These are phyloP conservation scores for Cinchona pubescens DNA, from an alignment of 257 asterid species.

Conservation along the genomic window DNA sequence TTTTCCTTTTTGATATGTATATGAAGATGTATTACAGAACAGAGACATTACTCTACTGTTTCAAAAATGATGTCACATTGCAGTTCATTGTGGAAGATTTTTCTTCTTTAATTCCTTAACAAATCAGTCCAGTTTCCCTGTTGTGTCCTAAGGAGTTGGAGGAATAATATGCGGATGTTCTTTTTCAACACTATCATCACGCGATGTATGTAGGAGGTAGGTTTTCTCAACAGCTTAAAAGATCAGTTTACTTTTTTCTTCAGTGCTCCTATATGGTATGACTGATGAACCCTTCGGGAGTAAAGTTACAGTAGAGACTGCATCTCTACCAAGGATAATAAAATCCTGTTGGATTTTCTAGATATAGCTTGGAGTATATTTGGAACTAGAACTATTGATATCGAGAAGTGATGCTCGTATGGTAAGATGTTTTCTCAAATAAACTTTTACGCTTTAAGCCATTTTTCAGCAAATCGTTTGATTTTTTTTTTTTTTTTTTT, in stretches of 20 bases:
- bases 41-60: not conserved
- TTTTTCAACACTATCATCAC: not conserved
- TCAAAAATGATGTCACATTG: not conserved
- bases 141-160: not conserved
- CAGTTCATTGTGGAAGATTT: not conserved
- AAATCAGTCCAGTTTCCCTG: not conserved
- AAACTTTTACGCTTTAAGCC: too few species aligned
- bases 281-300: too few species aligned
- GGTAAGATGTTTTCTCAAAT: too few species aligned
- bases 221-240: not conserved
- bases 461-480: too few species aligned
- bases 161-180: not conserved
- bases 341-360: not conserved
- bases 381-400: too few species aligned
- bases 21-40: not conserved
- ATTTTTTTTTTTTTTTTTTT: too few species aligned
- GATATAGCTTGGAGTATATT: too few species aligned
- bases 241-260: not conserved
- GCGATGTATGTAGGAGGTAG: not conserved
- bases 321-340: not conserved
- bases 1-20: conserved; percentile 2
- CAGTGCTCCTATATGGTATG: not conserved
- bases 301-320: not conserved
- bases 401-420: not conserved
- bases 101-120: not conserved